phyloP scores from a whole-genome alignment of 1,284 basidiomycete species.

The Ceratobasidium sp. region DNA sequence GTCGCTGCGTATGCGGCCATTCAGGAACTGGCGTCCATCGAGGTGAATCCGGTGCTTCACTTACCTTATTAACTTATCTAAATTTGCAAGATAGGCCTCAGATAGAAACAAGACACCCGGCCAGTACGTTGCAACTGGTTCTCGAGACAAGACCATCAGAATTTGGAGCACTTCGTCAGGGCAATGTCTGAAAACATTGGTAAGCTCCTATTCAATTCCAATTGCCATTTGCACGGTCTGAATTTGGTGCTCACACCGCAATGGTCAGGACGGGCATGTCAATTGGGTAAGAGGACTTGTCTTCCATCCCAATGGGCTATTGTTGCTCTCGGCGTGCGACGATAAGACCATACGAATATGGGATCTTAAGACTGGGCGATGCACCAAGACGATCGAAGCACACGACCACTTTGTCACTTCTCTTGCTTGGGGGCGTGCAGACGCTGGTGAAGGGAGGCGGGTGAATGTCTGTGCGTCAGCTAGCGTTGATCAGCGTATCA shows the following conservation, averaged over 20 bases:
- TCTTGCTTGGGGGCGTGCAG: constrained; percentile 82
- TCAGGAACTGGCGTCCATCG: constrained; percentile 78
- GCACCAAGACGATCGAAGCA: constrained; percentile 82
- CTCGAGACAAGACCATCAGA: constrained; percentile 88
- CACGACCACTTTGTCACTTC: constrained; percentile 87
- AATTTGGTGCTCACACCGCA: constrained; percentile 3
- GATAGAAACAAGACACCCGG: constrained; percentile 57
- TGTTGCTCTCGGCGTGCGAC: constrained; percentile 86
- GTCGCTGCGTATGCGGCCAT: constrained; percentile 77
- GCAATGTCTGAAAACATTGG: constrained; percentile 73
- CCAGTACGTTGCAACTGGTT: constrained; percentile 80
- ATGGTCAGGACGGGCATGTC: constrained; percentile 73
- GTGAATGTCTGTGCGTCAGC: constrained; percentile 86
- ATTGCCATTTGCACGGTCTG: neutral
- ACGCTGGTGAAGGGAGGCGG: constrained; percentile 63
- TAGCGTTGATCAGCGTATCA: constrained; percentile 74
- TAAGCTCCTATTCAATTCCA: constrained; percentile 52
- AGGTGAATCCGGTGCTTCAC: constrained; percentile 57
- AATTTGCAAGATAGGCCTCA: constrained; percentile 42
- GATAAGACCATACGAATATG: constrained; percentile 91
- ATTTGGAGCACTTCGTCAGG: constrained; percentile 87
- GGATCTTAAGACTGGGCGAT: constrained; percentile 85
- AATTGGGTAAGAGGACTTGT: constrained; percentile 86
- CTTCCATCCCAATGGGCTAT: constrained; percentile 88
- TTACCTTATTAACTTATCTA: constrained; percentile 7